Percentiles rank a stretch among this genome's conserved stretches.
phyloP scores from a whole-genome alignment of 176 grass and related monocot species.

The Zea luxurians region DNA sequence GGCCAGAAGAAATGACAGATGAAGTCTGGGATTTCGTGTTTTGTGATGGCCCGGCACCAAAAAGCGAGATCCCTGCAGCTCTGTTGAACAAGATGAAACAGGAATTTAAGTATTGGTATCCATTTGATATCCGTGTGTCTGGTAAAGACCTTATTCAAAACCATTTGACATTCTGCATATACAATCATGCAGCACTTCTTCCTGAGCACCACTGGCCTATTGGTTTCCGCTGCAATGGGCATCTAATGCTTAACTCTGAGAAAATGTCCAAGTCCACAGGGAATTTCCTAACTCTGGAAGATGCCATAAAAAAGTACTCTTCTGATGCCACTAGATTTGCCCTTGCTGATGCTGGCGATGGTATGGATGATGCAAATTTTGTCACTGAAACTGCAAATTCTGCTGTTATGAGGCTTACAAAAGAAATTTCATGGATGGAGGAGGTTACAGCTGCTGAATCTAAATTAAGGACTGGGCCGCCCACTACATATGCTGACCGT shows the following conservation, averaged over 20 bases:
- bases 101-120: background rate
- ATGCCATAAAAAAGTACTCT: slow-evolving; percentile 68
- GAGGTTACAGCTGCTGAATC: slow-evolving; percentile 65
- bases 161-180: background rate
- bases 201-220: slow-evolving; percentile 72
- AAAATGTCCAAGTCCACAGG: slow-evolving; percentile 94
- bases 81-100: background rate
- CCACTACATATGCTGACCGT: slow-evolving; percentile 62
- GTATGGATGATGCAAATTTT: slow-evolving; percentile 95
- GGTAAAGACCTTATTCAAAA: slow-evolving; percentile 1
- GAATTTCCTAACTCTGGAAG: slow-evolving; percentile 68
- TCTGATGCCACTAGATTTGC: slow-evolving; percentile 84
- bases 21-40: background rate
- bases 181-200: slow-evolving; percentile 58
- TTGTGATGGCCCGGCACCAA: background rate
- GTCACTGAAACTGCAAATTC: slow-evolving; percentile 79
- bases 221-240: slow-evolving; percentile 82
- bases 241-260: slow-evolving; percentile 91
- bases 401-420: slow-evolving; percentile 84
- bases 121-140: background rate
- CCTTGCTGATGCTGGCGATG: slow-evolving; percentile 83
- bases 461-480: slow-evolving; percentile 46
- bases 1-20: background rate
- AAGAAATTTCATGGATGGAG: slow-evolving; percentile 91
- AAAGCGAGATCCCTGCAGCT: background rate